Percentiles rank a stretch among this genome's conserved stretches.
phyloP scores from a whole-genome alignment of 495 filamentous ascomycete species.

The Tricharina praecox region DNA sequence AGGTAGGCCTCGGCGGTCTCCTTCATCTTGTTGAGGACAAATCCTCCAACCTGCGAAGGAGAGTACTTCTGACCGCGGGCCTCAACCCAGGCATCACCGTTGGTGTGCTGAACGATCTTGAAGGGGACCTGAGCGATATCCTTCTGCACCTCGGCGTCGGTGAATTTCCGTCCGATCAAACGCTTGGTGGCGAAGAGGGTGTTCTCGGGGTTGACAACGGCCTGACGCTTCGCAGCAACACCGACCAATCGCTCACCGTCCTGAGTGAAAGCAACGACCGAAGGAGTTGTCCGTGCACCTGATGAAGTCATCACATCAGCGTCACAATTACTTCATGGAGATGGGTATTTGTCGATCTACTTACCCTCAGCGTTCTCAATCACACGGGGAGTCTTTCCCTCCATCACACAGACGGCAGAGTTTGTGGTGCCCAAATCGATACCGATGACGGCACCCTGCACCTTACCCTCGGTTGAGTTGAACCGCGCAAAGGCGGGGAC shows the following conservation, averaged over 20 bases:
- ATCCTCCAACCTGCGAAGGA: slow-evolving; percentile 93
- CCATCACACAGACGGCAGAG: slow-evolving; percentile 94
- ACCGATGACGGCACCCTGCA: slow-evolving; percentile 92
- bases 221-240: slow-evolving; percentile 97
- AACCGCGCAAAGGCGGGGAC: slow-evolving; percentile 49
- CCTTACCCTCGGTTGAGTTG: slow-evolving; percentile 76
- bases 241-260: slow-evolving; percentile 95
- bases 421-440: slow-evolving; percentile 99
- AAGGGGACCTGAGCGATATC: slow-evolving; percentile 97
- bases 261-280: slow-evolving; percentile 90
- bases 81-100: slow-evolving; percentile 95
- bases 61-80: slow-evolving; percentile 95
- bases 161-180: slow-evolving; percentile 97
- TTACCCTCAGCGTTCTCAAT: slow-evolving; percentile 94
- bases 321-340: slow-evolving; percentile 9
- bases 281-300: slow-evolving; percentile 94
- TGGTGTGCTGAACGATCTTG: slow-evolving; percentile 97
- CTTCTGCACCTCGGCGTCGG: slow-evolving; percentile 86
- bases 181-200: slow-evolving; percentile 98
- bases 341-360: slow-evolving; percentile 24
- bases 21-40: slow-evolving; percentile 96
- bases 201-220: slow-evolving; percentile 98
- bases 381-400: slow-evolving; percentile 85
- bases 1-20: slow-evolving; percentile 89
- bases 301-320: slow-evolving; percentile 8